Percentiles rank a stretch among this genome's conserved stretches.
Evolutionary conservation across 495 filamentous ascomycete species (phyloP).

Genomic region (Daldinia concentrica): DNA sequence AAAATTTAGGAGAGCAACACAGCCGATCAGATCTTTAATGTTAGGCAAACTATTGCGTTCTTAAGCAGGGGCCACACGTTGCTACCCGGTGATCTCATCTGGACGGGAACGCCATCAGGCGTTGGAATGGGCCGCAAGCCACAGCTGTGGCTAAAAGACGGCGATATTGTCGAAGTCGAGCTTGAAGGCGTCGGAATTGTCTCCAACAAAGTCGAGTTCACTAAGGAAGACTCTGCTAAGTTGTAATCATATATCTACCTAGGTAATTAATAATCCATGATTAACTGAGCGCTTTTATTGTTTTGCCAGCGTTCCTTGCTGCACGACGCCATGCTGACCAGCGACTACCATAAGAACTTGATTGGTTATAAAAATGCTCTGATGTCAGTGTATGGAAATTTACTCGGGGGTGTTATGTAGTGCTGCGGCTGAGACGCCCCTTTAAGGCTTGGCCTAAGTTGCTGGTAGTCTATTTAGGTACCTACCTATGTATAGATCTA

Average conservation of each 20-base stretch:
- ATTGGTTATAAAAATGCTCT: background rate
- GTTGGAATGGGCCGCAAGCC: slow-evolving; percentile 82
- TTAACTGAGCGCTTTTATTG: background rate
- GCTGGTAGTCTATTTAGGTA: background rate
- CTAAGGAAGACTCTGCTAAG: slow-evolving; percentile 61
- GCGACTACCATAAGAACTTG: background rate
- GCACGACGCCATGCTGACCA: background rate
- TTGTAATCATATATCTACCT: slow-evolving; percentile 50
- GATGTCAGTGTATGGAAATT: background rate
- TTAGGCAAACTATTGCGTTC: slow-evolving; percentile 77
- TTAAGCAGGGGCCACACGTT: slow-evolving; percentile 81
- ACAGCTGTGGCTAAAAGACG: slow-evolving; percentile 79
- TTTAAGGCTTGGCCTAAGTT: background rate
- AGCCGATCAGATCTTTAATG: slow-evolving; percentile 82
- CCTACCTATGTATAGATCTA: too few relatives aligned
- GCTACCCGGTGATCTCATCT: slow-evolving; percentile 82
- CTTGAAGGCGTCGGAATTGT: slow-evolving; percentile 77
- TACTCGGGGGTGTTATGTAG: too few relatives aligned
- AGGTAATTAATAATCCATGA: background rate
- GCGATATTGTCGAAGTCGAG: slow-evolving; percentile 79
- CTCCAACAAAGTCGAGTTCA: slow-evolving; percentile 76
- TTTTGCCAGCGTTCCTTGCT: background rate
- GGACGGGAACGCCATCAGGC: slow-evolving; percentile 85
- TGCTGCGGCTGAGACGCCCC: background rate
- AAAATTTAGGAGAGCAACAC: slow-evolving; percentile 68